Conservation (phyloP, 371 early-diverging fungal genomes). For the Dichotomocladium elegans region DNA sequence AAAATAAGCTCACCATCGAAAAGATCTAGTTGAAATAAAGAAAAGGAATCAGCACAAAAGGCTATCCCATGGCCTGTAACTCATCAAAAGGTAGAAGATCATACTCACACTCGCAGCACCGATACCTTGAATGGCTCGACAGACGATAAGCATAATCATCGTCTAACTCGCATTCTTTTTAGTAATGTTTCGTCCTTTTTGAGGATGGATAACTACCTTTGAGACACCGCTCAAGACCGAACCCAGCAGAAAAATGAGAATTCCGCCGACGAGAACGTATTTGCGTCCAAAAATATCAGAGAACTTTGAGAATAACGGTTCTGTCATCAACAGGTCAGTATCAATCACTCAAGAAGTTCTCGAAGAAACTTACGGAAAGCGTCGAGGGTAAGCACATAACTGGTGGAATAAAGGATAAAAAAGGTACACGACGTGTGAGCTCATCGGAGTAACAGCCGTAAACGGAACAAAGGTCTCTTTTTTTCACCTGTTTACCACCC, state of each 20-base stretch:
- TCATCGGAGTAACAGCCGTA: no score
- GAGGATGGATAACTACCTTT: conserved; percentile 15
- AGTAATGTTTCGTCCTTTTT: not conserved
- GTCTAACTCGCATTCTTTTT: conserved; percentile 1
- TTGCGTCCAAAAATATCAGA: conserved; percentile 77
- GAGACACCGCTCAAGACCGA: conserved; percentile 59
- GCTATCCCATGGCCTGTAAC: not conserved
- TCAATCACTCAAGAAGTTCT: not conserved
- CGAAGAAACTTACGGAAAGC: conserved; percentile 34
- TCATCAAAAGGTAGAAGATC: no score
- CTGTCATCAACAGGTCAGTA: conserved; percentile 10
- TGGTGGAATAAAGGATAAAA: not conserved
- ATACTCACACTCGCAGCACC: conserved; percentile 56
- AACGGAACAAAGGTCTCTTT: conserved; percentile 1
- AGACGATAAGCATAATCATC: conserved; percentile 64
- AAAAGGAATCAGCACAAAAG: not conserved
- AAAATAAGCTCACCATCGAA: conserved; percentile 15
- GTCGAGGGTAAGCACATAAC: conserved; percentile 29
- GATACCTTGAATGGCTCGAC: conserved; percentile 55
- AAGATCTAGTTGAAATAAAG: not conserved
- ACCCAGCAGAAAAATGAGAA: conserved; percentile 58
- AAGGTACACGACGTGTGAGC: conserved; percentile 54
- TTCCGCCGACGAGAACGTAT: conserved; percentile 50
- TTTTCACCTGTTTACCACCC: conserved; percentile 52
- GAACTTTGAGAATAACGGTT: conserved; percentile 57